Base-by-base conservation (phyloP, 768 basidiomycete species). In the Collybia mongolica region DNA sequence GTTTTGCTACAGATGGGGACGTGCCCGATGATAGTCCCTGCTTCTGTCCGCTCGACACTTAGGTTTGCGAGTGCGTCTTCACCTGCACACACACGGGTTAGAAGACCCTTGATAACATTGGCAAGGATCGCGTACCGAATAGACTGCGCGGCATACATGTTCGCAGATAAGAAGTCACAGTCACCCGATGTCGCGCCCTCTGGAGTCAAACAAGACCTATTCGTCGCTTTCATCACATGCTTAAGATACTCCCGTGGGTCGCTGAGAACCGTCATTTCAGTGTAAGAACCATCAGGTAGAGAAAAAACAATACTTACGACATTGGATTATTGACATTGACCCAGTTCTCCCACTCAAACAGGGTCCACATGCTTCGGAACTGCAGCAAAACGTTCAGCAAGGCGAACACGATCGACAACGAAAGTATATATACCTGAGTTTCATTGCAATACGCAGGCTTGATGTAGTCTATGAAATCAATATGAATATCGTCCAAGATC, bases 301-400 rank as follows among this genome's bases (percentile, higher is more conserved):
- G 7, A 12, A 12, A 12, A 32, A 14, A 9, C 3, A 14, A 55
- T 24, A 82, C 90, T 59, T 71, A 91, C 88, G 86, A 81, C 68
- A 95, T 82, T 19, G 82, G 70, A 40, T 86, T 90, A 56, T 85
- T 86, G 48, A 98, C 91, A 63, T 98, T 98, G 48, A 98, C 96
- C 60, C 95, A 82, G 72, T 99, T 99, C 79, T 99, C 96, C 96
- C 96, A 99, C 68, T 99, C 96, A 61, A 99, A 99, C 68, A 98
- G 96, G 22, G 95, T 99, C 96, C 96, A 97, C 93, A 96, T 96
- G 67, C 83, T 91, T 24, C 96, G 83, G 83, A 96, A 96, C 89
- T 95, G 54, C 15, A 44, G 41, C 29, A n/a, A 19, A 39, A 28
- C 20, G 18, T 38, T 45, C 46, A 39, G 47, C 29, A n/a, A 32